Percentiles rank a stretch among this genome's conserved stretches.
phyloP scores from a whole-genome alignment of 164 flowering plant genomes.

The Buxus sempervirens region DNA sequence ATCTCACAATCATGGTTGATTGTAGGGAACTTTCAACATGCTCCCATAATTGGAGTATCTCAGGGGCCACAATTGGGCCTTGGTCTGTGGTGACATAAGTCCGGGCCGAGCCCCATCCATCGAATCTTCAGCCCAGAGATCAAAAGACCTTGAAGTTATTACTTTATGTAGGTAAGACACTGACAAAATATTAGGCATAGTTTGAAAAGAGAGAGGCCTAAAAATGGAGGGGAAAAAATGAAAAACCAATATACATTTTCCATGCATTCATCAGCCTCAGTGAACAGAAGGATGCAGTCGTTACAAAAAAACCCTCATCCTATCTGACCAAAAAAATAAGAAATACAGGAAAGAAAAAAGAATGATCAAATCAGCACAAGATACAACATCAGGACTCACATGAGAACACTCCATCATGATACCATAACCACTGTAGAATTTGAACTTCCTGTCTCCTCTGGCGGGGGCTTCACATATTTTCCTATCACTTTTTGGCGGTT shows the following conservation, averaged over 20 bases:
- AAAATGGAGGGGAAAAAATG: neutral
- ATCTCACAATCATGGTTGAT: no score
- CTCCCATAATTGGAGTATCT: no score
- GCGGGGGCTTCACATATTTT: slow-evolving; percentile 84
- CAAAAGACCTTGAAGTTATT: no score
- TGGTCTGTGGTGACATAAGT: no score
- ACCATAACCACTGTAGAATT: slow-evolving; percentile 27
- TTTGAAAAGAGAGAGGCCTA: neutral
- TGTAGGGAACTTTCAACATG: no score
- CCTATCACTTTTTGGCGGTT: slow-evolving; percentile 66
- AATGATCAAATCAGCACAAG: slow-evolving; percentile 25
- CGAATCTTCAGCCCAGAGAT: no score
- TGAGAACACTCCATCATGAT: slow-evolving; percentile 2
- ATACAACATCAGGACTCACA: slow-evolving; percentile 5
- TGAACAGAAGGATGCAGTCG: slow-evolving; percentile 32
- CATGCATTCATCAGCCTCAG: slow-evolving; percentile 12
- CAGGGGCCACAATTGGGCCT: no score
- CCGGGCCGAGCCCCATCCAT: no score
- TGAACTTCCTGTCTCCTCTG: slow-evolving; percentile 33
- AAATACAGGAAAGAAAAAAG: slow-evolving; percentile 21
- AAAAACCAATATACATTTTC: slow-evolving; percentile 27
- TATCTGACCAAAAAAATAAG: slow-evolving; percentile 15
- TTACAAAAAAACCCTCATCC: slow-evolving; percentile 34
- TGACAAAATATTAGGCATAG: neutral
- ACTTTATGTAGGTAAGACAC: no score